phyloP scores from a whole-genome alignment of 495 filamentous ascomycete species.

The Letharia columbiana region DNA sequence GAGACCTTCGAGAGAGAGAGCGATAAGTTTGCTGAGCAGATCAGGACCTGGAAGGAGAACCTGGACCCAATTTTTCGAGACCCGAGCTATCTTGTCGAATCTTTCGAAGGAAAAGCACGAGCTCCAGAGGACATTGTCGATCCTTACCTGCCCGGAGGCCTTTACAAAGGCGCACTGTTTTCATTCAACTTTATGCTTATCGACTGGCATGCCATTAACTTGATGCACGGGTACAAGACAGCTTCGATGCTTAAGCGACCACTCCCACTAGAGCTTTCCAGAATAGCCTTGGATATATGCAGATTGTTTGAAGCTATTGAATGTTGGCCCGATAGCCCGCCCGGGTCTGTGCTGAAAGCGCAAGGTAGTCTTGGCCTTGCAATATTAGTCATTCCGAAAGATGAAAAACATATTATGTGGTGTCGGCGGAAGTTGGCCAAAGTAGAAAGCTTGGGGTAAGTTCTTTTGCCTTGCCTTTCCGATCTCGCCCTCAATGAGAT shows the following conservation, averaged over 20 bases:
- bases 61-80: constrained; percentile 53
- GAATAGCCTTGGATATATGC: constrained; percentile 59
- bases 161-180: constrained; percentile 64
- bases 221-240: constrained; percentile 74
- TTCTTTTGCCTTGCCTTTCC: constrained; percentile 14
- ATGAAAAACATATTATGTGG: constrained; percentile 72
- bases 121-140: constrained; percentile 59
- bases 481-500: background rate
- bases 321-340: constrained; percentile 59
- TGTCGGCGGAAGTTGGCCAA: constrained; percentile 66
- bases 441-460: constrained; percentile 78
- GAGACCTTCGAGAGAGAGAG: constrained; percentile 59
- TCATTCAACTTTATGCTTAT: constrained; percentile 62
- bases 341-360: constrained; percentile 59
- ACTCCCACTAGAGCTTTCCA: constrained; percentile 43
- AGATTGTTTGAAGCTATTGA: constrained; percentile 71
- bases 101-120: constrained; percentile 45
- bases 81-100: constrained; percentile 47
- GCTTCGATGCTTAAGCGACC: constrained; percentile 44
- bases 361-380: constrained; percentile 73
- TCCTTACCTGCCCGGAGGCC: constrained; percentile 56
- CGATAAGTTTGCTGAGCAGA: constrained; percentile 41
- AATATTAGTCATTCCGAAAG: constrained; percentile 66
- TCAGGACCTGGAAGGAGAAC: constrained; percentile 48
- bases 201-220: constrained; percentile 66